Conservation (phyloP, 2,329 filamentous ascomycete species). For the Colletotrichum godetiae region DNA sequence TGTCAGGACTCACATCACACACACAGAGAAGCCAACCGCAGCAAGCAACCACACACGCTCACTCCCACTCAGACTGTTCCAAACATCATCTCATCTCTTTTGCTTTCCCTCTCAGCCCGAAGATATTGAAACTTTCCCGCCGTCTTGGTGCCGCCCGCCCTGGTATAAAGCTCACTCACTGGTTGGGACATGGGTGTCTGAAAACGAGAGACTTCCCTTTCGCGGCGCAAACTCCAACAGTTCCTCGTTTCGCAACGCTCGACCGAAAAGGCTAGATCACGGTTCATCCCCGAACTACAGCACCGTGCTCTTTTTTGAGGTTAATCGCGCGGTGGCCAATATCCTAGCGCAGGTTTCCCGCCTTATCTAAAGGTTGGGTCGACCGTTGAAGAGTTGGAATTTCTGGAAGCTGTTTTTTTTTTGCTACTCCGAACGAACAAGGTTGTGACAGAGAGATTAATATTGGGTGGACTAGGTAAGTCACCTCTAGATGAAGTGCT, state of each 20-base stretch:
- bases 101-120: constrained; percentile 3
- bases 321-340: constrained; percentile 13
- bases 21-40: background rate
- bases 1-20: background rate
- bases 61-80: constrained; percentile 27
- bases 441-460: background rate
- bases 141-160: constrained; percentile 15
- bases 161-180: constrained; percentile 28
- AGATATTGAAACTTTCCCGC: constrained; percentile 25
- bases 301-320: constrained; percentile 21
- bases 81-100: constrained; percentile 25
- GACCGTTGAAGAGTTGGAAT: constrained; percentile 21
- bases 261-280: constrained; percentile 19
- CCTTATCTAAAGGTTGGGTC: constrained; percentile 28
- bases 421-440: constrained; percentile 1
- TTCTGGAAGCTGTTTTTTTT: constrained; percentile 16
- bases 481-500: background rate
- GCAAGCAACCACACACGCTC: constrained; percentile 1
- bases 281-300: constrained; percentile 27
- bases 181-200: constrained; percentile 10
- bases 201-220: background rate
- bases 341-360: background rate
- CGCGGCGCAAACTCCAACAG: constrained; percentile 21
- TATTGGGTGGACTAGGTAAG: constrained; percentile 2
- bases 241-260: constrained; percentile 13